Evolutionary conservation across 2,329 filamentous ascomycete species (phyloP).

Genomic region (Ceratocystis lukuohia): DNA sequence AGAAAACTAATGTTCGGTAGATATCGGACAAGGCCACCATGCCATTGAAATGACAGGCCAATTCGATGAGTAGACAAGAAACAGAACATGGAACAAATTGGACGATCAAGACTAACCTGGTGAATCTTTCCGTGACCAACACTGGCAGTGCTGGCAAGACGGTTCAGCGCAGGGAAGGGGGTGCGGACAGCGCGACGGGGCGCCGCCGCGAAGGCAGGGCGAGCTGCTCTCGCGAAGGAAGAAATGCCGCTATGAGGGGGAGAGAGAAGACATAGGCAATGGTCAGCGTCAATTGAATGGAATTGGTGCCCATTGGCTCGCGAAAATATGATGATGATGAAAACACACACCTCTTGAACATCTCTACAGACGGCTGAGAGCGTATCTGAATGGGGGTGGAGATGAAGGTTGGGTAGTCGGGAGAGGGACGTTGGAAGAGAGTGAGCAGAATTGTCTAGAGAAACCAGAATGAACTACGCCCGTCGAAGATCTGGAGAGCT

Average conservation of each 20-base stretch:
- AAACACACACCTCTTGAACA: conserved; percentile 65
- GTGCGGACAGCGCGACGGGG: conserved; percentile 44
- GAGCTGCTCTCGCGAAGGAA: conserved; percentile 49
- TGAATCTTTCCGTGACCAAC: conserved; percentile 55
- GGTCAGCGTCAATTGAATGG: conserved; percentile 26
- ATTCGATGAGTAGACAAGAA: not conserved
- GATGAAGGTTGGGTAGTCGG: conserved; percentile 36
- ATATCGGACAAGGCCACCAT: conserved; percentile 7
- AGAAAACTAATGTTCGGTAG: not conserved
- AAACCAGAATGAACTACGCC: conserved; percentile 19
- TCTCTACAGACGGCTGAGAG: conserved; percentile 59
- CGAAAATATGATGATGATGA: conserved; percentile 25
- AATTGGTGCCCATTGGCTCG: conserved; percentile 29
- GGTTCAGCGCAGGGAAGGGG: conserved; percentile 40
- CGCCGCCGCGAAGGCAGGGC: conserved; percentile 45
- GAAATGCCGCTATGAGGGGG: conserved; percentile 47
- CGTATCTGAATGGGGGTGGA: conserved; percentile 46
- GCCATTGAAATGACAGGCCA: conserved; percentile 5
- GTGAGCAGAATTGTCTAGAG: conserved; percentile 36
- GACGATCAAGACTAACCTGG: conserved; percentile 38
- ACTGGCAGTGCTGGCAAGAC: conserved; percentile 45
- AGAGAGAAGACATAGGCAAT: conserved; percentile 22
- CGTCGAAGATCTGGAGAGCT: conserved; percentile 20
- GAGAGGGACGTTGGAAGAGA: conserved; percentile 34
- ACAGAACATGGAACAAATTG: conserved; percentile 2